phyloP scores from a whole-genome alignment of 441 rosid genomes.

The Breynia disticha region DNA sequence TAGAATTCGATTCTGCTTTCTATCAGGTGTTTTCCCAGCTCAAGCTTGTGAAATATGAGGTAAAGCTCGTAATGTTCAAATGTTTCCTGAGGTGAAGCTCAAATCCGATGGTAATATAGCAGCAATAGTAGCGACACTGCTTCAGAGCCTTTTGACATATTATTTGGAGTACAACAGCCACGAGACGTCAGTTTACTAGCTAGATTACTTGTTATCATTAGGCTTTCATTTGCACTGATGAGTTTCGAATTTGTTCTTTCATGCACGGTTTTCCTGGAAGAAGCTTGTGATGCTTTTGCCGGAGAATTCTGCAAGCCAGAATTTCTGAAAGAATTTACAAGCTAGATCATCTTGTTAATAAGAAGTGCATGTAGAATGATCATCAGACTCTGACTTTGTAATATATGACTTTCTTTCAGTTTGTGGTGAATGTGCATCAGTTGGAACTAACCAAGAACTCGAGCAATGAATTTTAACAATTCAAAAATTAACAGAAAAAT shows the following conservation, averaged over 20 bases:
- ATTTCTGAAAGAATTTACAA: conserved; percentile 44
- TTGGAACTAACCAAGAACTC: too few species aligned
- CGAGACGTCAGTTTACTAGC: conserved; percentile 37
- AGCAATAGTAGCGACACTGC: conserved; percentile 9
- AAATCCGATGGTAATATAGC: background rate
- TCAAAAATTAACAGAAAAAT: too few species aligned
- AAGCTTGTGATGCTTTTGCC: conserved; percentile 85
- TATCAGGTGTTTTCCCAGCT: conserved; percentile 64
- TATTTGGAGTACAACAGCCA: conserved; percentile 45
- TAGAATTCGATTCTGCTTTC: background rate
- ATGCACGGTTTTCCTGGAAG: conserved; percentile 61
- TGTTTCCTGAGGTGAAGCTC: conserved; percentile 61
- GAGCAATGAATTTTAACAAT: too few species aligned
- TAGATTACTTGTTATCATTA: too few species aligned
- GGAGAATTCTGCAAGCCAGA: conserved; percentile 66
- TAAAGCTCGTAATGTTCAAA: conserved; percentile 54
- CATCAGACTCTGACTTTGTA: too few species aligned
- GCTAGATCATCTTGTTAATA: background rate
- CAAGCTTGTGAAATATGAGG: conserved; percentile 84
- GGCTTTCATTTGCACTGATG: background rate
- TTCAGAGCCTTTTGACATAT: conserved; percentile 42
- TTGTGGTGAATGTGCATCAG: too few species aligned
- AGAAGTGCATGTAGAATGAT: too few species aligned
- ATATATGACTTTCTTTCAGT: too few species aligned
- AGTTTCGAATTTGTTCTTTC: too few species aligned